Conservation (phyloP, 2,329 filamentous ascomycete genomes). For the Dichotomopilus funicola region DNA sequence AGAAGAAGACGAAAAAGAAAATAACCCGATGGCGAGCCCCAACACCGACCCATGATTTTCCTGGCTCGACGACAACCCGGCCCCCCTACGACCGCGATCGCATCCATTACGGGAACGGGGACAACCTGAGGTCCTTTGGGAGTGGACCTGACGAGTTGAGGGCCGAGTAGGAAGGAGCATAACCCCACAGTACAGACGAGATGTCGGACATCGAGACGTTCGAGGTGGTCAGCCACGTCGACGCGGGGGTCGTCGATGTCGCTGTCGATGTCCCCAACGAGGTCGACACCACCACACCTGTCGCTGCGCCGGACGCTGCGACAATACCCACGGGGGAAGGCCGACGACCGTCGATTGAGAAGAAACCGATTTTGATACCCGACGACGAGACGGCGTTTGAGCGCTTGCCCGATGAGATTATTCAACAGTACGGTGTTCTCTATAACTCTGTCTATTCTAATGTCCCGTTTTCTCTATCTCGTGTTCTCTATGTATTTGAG, state of each 20-base stretch:
- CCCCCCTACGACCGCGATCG: neutral
- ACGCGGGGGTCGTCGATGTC: constrained; percentile 12
- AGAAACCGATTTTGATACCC: constrained; percentile 27
- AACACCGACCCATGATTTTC: constrained; percentile 14
- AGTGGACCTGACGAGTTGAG: no score
- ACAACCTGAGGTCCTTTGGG: no score
- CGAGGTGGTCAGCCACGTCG: no score
- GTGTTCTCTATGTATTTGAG: constrained; percentile 3
- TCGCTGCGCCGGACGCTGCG: no score
- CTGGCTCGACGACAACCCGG: constrained; percentile 1
- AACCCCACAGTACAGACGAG: no score
- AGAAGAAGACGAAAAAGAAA: neutral
- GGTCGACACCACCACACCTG: no score
- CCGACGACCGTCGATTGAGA: constrained; percentile 30
- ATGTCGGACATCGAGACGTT: no score
- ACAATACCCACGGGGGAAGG: constrained; percentile 1
- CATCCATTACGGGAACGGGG: neutral
- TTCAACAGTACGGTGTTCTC: constrained; percentile 48
- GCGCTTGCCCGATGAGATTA: constrained; percentile 60
- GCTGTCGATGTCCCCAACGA: constrained; percentile 1
- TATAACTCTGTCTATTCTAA: no score
- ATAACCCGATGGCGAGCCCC: constrained; percentile 15
- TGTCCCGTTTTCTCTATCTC: constrained; percentile 25
- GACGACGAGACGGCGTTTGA: constrained; percentile 40
- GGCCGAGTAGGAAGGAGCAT: no score